Evolutionary conservation across 306 rosid species (phyloP).

Genomic region (Hylodesmum podocarpum): DNA sequence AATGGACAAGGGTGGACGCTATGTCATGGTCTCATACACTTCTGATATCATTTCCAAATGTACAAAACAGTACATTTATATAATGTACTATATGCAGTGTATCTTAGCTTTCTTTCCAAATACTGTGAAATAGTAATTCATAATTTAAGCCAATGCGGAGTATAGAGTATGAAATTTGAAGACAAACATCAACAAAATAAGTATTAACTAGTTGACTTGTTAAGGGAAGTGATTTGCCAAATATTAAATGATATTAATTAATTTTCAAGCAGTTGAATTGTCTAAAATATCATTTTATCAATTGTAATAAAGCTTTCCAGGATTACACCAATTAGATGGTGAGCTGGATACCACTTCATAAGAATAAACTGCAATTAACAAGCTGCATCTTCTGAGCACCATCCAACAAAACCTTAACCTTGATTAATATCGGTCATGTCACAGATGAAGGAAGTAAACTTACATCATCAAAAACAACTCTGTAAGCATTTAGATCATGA

Average conservation of each 20-base stretch:
- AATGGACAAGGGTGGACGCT: background rate
- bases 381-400: constrained; percentile 10
- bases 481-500: constrained; percentile 94
- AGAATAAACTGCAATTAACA: background rate
- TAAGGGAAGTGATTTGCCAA: background rate
- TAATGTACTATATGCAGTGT: background rate
- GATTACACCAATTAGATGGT: background rate
- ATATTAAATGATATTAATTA: background rate
- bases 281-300: background rate
- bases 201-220: background rate
- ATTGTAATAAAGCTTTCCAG: background rate
- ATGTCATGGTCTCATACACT: background rate
- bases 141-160: background rate
- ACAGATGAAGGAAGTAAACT: constrained; percentile 40
- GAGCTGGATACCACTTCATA: background rate
- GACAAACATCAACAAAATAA: constrained; percentile 6
- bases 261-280: constrained; percentile 14
- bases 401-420: background rate
- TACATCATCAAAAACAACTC: constrained; percentile 90
- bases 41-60: background rate
- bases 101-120: background rate
- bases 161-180: background rate
- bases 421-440: background rate
- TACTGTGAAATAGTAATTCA: background rate
- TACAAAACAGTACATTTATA: background rate